Evolutionary conservation across 352 stramenopile genomes (phyloP), one percentile per base, ranked within the genome.

Genomic region (Phytopythium chamaehyphon): DNA sequence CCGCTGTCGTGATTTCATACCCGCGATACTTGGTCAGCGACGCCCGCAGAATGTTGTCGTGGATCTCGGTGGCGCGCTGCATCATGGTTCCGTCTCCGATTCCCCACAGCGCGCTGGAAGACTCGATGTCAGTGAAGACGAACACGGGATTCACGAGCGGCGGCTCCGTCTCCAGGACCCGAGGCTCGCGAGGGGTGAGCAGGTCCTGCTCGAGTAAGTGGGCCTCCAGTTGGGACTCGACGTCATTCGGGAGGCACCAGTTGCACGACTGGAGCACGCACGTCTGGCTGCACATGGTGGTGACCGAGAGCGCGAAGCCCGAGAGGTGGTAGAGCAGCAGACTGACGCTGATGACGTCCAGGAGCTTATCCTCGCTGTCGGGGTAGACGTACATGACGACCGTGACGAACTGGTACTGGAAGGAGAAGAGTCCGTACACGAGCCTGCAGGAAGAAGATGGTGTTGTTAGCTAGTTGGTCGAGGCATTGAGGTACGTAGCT

Each of bases 61-160:
- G 76, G 15, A 83, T 69, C 43, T 80, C 69, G 14, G 66, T 80
- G 6, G 72, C 72, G 7, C 54, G 55, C 31, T 75, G 64, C 69
- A 88, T 83, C 11, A 78, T 67, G 1, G 66, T 33, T 0, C 67
- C 64, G 26, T 80, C 62, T 19, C 63, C 69, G 12, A 75, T 66
- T 9, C 49, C 66, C 76, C 76, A 87, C 1, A 87, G 45, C 2
- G 68, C 69, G 42, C 71, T 87, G 38, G 76, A 87, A 4, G 71
- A 82, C 49, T 87, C 73, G 18, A 87, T 85, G 51, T 87, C 75
- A 0, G 75, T 86, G 51, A 82, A 83, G 2, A 86, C 73, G 50
- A 86, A 86, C n/a, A 84, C 73, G 19, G 73, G 72, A 40, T 77
- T 77, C 14, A 75, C 67, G 1, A 70, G 43, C 6, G 70, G 70